Base-by-base conservation (phyloP, 805 yeast species). In the Komagataella pseudopastoris region DNA sequence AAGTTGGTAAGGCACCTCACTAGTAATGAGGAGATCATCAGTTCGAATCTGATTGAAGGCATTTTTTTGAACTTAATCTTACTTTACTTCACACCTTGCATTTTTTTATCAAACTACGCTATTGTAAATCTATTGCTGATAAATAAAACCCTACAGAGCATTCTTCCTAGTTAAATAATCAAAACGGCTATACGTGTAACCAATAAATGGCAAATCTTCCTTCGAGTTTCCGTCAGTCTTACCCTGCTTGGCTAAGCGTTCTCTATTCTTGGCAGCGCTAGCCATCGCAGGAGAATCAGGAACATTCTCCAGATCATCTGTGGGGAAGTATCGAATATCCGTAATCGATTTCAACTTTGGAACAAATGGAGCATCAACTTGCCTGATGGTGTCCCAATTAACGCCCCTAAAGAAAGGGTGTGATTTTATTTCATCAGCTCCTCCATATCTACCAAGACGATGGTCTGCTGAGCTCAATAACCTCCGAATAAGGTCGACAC, bases 371-470 rank as follows among this genome's bases (percentile, higher is more conserved):
- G 96, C 96, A 58, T 83, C 88, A 53, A 88, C 95, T 53, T 80
- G 82, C 53, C 96, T 72, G 52, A 89, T 89, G 16, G 87, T 80
- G 51, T 83, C 82, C 97, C 97, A 89, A 66, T 88, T 93, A 46
- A 89, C 96, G n/a, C 97, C 97, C 49, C 93, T 74, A 74, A 89
- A 89, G 60, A 90, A 89, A 10, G 96, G 95, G 68, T 89, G 97
- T 51, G 75, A 78, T 66, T 89, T 90, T 62, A 89, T 82, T 60
- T 89, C 96, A 48, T 81, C 87, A 1, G 96, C 96, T 8, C 96
- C 96, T n/a, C 89, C 88, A 56, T 81, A 81, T 52, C 95, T 75
- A 12, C 97, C 97, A 43, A 89, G 69, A 58, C 97, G 76, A 58
- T 81, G 73, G 54, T 89, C 96, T 4, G 91, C 76, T 58, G 78